Evolutionary conservation across 2,329 filamentous ascomycete species (phyloP), one percentile per base, ranked within the genome.

Genomic region (Pseudocercospora vitis): DNA sequence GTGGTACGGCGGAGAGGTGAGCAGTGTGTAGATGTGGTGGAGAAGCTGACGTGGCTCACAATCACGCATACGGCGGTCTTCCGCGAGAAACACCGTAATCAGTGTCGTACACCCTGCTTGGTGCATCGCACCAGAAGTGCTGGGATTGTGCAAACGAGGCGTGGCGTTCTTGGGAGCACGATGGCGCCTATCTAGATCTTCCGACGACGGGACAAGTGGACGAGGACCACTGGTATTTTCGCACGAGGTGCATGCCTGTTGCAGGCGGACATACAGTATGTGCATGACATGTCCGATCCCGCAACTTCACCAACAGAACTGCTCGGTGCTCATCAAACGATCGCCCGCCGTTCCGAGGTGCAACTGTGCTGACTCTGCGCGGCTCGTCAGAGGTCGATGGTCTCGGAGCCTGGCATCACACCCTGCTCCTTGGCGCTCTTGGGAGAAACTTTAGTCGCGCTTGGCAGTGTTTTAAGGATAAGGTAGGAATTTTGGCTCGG

Each of bases 21-120:
- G n/a, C n/a, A n/a, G n/a, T n/a, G n/a, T n/a, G n/a, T n/a, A n/a
- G n/a, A n/a, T n/a, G 31, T 7, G 14, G 40, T 47, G 50, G 50
- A 35, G 40, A n/a, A 23, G 50, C 50, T 52, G 50, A 52, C 50
- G 50, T 29, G 50, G 44, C 24, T 39, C 9, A n/a, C n/a, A n/a
- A n/a, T n/a, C n/a, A 45, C 24, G 40, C 11, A 26, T 14, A 18
- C 21, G 33, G 37, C 39, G 37, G n/a, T 42, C 21, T 9, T 42
- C 37, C 37, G 37, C 37, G 21, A n/a, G 37, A 24, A 42, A 42
- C 24, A 42, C 37, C 11, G 16, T 37, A 19, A 29, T 11, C 26
- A 7, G 26, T 31, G 46, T 54, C 24, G 21, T 29, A 49, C 32
- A 24, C 26, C 35, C 19, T 49, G 51, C 42, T 29, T 49, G 33